Base-by-base conservation (phyloP, 208 protist genomes). In the Trypanosoma mega region DNA sequence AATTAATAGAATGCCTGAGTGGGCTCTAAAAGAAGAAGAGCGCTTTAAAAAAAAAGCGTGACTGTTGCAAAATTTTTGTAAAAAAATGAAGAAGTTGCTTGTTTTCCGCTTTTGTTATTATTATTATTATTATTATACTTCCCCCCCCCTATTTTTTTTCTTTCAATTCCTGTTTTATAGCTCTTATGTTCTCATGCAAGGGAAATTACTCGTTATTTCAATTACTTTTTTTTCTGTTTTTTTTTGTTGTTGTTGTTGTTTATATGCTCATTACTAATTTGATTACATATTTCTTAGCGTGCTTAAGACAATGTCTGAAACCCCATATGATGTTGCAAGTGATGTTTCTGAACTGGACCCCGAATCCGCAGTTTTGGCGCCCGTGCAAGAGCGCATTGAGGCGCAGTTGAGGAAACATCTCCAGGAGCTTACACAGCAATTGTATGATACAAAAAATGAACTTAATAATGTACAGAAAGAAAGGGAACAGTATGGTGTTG, bases 401-500 rank as follows among this genome's bases (percentile, higher is more conserved):
- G 85, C 75, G 33, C 93, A 97, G 73, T 68, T 96, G 12, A 36
- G 85, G 4, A 85, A 86, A 53, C 87, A 97, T 58, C 61, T 96
- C 12, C 84, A 93, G 34, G 87, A 97, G 49, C 43, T 96, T 8
- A 78, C 76, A 16, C 81, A 96, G 39, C 78, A 94, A 46, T 72
- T 96, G 5, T 82, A 93, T 26, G 90, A 97, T 55, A 82, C 82
- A 9, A 88, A 78, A 18, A 92, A 82, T 47, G 90, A 97, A 55
- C 58, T 93, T 26, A 63, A 63, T 43, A 63, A 54, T 14, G 70
- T 94, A n/a, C 75, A 86, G 54, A 84, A 91, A 41, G 77, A 92
- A 58, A 78, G 90, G 1, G 96, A 98, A 56, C 75, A 92, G 51
- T 86, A 84, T 48, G 95, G 94, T 74, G 96, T 97, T n/a, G 87